Conservation (phyloP, 768 basidiomycete species). For the Termitomyces sp. region DNA sequence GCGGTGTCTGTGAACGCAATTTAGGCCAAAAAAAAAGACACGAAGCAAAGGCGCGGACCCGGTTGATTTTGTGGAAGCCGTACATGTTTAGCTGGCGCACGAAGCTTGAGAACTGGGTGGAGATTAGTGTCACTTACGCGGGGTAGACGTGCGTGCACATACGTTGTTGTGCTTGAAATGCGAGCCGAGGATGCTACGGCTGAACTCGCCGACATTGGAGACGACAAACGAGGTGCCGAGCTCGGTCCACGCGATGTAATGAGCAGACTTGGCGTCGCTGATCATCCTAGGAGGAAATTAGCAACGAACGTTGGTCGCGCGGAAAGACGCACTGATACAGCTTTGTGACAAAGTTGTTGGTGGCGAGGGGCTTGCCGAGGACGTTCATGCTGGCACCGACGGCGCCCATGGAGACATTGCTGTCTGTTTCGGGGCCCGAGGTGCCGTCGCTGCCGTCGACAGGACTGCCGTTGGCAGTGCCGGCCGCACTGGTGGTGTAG, state of each 20-base stretch:
- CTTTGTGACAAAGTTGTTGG: constrained; percentile 87
- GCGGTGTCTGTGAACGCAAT: constrained; percentile 54
- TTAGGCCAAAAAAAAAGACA: not conserved
- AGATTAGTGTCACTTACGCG: not conserved
- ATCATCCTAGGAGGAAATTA: constrained; percentile 61
- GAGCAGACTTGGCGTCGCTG: constrained; percentile 73
- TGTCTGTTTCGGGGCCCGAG: constrained; percentile 19
- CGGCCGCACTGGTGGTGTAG: constrained; percentile 8
- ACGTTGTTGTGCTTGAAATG: constrained; percentile 93
- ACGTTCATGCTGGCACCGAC: constrained; percentile 47
- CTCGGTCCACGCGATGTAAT: constrained; percentile 83
- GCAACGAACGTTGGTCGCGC: not conserved
- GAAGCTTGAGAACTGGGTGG: constrained; percentile 80
- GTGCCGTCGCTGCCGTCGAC: constrained; percentile 50
- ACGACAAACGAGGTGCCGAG: constrained; percentile 83
- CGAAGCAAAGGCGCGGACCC: constrained; percentile 39
- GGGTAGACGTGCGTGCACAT: constrained; percentile 19
- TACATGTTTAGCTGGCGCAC: constrained; percentile 97
- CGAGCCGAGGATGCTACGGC: constrained; percentile 76
- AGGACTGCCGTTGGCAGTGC: constrained; percentile 29
- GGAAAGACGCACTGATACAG: constrained; percentile 62
- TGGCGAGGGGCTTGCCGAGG: constrained; percentile 64
- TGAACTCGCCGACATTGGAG: constrained; percentile 83
- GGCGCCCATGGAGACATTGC: constrained; percentile 23
- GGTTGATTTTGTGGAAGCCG: constrained; percentile 92